Base-by-base conservation (phyloP, 2,329 filamentous ascomycete genomes). In the Paecilomyces sp. region DNA sequence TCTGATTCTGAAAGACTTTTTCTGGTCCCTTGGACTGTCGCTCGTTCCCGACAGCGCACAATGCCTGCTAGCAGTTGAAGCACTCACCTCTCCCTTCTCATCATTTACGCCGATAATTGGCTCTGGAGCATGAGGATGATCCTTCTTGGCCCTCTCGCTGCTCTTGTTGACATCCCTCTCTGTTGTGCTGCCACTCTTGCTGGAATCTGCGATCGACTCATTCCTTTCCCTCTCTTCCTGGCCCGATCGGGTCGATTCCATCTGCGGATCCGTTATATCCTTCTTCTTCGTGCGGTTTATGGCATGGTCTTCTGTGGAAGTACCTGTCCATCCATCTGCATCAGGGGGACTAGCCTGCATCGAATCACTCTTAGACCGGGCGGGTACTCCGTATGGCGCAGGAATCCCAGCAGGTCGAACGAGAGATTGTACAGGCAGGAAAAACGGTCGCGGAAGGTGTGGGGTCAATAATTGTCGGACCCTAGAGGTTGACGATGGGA, bases 81-180 rank as follows among this genome's bases (percentile, higher is more conserved):
- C 57, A 71, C 74, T 72, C 64, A 80, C 79, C 65, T 70, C 63
- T 1, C 76, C 78, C 62, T 78, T 78, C 66, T 82, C 80, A 67
- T 82, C 80, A 63, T 80, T 79, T 77, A 82, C 81, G n/a, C 81
- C 80, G 66, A 81, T 77, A 12, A 83, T 71, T 12, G 79, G 80
- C 63, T 74, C 75, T 1, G 80, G 80, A n/a, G 79, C 79, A 61
- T 80, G 74, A 1, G 80, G 80, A 70, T 78, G 72, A 57, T 81
- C 79, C 63, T 77, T 61, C 67, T 81, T 79, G 2, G 77, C 75
- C 66, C 76, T 75, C 65, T 73, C 66, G 52, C 71, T 71, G 52
- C 70, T 68, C 22, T 71, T 67, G 8, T 63, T 64, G 24, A 74
- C 71, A 57, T 77, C 75, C 57, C 74, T 70, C 63, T 80, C 74